These are phyloP conservation scores for Cynara cardunculus DNA, from an alignment of 129 eudicot species.

Conservation along the genomic window DNA sequence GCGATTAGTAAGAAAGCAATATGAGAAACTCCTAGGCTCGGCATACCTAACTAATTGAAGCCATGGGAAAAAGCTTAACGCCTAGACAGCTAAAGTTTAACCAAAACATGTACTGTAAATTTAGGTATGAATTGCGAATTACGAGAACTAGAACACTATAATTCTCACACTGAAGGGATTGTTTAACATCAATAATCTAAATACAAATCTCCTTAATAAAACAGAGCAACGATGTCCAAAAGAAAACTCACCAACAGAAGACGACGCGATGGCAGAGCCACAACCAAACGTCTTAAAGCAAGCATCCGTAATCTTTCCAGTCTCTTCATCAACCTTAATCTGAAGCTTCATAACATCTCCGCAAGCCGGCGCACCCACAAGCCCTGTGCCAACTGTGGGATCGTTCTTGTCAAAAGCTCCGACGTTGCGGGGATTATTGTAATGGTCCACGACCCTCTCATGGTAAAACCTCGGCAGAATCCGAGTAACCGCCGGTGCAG, in stretches of 20 bases:
- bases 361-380: conserved; percentile 98
- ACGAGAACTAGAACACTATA: background rate
- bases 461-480: conserved; percentile 54
- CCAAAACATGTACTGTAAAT: background rate
- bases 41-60: background rate
- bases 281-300: conserved; percentile 93
- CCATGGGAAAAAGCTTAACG: background rate
- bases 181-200: background rate
- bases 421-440: conserved; percentile 91
- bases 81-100: background rate
- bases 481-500: conserved; percentile 15
- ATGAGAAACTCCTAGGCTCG: background rate
- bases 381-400: conserved; percentile 88
- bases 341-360: conserved; percentile 99
- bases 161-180: background rate
- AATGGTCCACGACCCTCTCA: conserved; percentile 97
- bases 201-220: background rate
- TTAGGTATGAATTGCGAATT: background rate
- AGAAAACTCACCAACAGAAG: conserved; percentile 79
- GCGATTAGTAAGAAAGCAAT: background rate
- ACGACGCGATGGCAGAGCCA: conserved; percentile 98
- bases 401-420: conserved; percentile 95
- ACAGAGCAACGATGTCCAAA: background rate
- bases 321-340: conserved; percentile 72
- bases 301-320: conserved; percentile 83